A percentile compares a stretch with the other conserved stretches of the same genome.
Evolutionary conservation across 352 stramenopile species (phyloP).

Genomic region (Pythium pectinolyticum): DNA sequence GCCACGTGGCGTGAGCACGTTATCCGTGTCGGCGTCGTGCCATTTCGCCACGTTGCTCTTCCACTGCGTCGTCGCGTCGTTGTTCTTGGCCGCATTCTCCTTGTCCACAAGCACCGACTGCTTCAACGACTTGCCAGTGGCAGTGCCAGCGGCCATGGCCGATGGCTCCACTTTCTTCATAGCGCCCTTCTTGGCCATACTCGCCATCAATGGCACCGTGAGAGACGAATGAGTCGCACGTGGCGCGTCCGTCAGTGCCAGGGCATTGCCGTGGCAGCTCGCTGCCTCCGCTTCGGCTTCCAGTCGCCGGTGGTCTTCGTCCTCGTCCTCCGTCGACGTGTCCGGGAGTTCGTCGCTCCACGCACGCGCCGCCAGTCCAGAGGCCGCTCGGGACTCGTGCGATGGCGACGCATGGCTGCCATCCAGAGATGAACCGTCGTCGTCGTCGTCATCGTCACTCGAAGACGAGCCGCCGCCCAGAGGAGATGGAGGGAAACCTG

Average conservation of each 20-base stretch:
- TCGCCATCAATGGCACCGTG: background rate
- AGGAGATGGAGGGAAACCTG: no score
- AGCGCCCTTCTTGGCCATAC: conserved; percentile 16
- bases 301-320: conserved; percentile 15
- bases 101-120: conserved; percentile 2
- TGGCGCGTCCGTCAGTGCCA: background rate
- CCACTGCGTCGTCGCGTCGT: conserved; percentile 29
- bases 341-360: conserved; percentile 17
- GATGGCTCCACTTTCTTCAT: conserved; percentile 24
- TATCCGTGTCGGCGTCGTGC: conserved; percentile 31
- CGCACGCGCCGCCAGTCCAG: background rate
- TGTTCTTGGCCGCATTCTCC: conserved; percentile 10
- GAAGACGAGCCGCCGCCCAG: no score
- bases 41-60: conserved; percentile 47
- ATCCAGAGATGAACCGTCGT: no score
- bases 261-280: no score
- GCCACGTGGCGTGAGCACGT: conserved; percentile 35
- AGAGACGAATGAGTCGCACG: no score
- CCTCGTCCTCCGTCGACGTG: conserved; percentile 21
- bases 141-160: background rate
- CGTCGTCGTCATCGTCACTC: no score
- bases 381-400: background rate
- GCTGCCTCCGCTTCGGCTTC: conserved; percentile 11
- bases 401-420: no score
- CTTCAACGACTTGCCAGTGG: no score